phyloP scores from a whole-genome alignment of 2,329 filamentous ascomycete genomes.

The Ceratocystis alfenasii region DNA sequence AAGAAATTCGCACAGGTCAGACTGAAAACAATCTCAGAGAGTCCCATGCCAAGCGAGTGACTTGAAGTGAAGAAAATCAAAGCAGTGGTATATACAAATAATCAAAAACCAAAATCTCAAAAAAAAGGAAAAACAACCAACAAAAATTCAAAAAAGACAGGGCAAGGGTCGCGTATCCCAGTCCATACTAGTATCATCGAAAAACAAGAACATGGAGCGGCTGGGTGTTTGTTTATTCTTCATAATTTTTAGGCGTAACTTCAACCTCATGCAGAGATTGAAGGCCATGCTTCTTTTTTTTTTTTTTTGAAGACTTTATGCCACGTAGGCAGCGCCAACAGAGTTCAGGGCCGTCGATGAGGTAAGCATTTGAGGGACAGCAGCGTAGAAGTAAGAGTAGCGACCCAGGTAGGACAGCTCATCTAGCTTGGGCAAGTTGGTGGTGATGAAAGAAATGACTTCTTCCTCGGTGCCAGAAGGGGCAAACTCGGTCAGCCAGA shows the following conservation, averaged over 20 bases:
- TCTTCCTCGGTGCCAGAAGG: constrained; percentile 35
- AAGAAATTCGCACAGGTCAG: background rate
- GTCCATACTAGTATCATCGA: background rate
- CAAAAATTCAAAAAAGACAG: constrained; percentile 6
- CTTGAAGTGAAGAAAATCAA: constrained; percentile 22
- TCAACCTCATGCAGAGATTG: background rate
- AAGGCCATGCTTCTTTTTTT: background rate
- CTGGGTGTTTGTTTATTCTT: background rate
- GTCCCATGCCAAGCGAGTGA: constrained; percentile 1
- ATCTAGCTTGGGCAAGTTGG: constrained; percentile 40
- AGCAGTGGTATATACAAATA: constrained; percentile 26
- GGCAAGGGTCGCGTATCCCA: background rate
- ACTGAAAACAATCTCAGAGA: background rate
- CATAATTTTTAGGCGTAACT: background rate
- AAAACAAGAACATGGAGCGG: background rate
- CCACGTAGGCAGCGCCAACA: constrained; percentile 40
- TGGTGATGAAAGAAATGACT: constrained; percentile 38
- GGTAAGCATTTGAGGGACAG: constrained; percentile 34
- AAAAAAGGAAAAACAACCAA: constrained; percentile 14
- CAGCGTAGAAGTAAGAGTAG: constrained; percentile 46
- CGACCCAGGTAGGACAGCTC: constrained; percentile 39
- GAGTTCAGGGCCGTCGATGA: constrained; percentile 33
- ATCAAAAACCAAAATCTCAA: constrained; percentile 6
- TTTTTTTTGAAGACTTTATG: constrained; percentile 1
- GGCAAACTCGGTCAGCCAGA: constrained; percentile 57